These are phyloP conservation scores for Chaetomiaceae sp. DNA, from an alignment of 2,329 filamentous ascomycete species.

Conservation along the genomic window DNA sequence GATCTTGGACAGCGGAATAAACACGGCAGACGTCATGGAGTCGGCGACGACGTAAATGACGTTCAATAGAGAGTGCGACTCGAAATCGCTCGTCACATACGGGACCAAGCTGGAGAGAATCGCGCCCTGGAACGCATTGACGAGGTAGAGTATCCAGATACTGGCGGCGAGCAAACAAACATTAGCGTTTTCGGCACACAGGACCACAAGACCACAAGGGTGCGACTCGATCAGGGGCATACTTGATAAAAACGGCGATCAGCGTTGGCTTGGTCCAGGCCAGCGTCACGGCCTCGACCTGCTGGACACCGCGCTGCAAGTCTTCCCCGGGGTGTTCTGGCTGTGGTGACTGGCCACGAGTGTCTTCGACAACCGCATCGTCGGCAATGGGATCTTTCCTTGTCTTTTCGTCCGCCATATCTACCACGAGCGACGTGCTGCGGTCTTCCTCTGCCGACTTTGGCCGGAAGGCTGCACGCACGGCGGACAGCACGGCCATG, in stretches of 20 bases:
- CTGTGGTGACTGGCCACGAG: neutral
- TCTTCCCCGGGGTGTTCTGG: constrained; percentile 15
- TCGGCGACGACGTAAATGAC: constrained; percentile 51
- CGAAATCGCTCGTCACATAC: constrained; percentile 48
- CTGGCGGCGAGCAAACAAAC: constrained; percentile 24
- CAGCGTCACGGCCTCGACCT: constrained; percentile 40
- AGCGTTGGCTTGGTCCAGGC: constrained; percentile 40
- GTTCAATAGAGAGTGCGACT: constrained; percentile 49
- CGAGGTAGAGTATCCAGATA: constrained; percentile 48
- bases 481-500: neutral
- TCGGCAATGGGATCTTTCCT: constrained; percentile 1
- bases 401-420: neutral
- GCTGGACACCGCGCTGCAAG: constrained; percentile 37
- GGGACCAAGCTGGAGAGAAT: constrained; percentile 41
- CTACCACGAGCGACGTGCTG: neutral
- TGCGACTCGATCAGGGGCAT: no score
- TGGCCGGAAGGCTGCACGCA: neutral
- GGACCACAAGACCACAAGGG: no score
- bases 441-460: neutral
- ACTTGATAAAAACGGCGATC: constrained; percentile 21
- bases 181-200: neutral
- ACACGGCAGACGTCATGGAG: constrained; percentile 54
- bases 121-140: constrained; percentile 45
- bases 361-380: constrained; percentile 20
- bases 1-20: constrained; percentile 46